These are phyloP conservation scores for Oryza coarctata DNA, from an alignment of 176 grass and related monocot genomes.

Conservation along the genomic window DNA sequence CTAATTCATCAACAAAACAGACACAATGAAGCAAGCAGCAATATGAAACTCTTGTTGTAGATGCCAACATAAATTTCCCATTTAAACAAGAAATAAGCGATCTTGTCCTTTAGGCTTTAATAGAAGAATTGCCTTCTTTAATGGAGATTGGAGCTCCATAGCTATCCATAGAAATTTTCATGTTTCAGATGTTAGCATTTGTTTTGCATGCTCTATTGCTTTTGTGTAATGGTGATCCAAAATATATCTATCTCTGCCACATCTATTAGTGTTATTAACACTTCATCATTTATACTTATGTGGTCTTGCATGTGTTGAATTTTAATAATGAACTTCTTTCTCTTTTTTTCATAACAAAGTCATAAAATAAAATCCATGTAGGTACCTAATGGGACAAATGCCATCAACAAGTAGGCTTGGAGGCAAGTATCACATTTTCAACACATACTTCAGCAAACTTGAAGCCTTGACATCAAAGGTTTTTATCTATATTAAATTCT, in stretches of 20 bases:
- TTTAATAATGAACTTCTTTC: background rate
- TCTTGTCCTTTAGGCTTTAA: background rate
- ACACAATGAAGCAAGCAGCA: background rate
- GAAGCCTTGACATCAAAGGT: slow-evolving; percentile 62
- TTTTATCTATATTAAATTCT: slow-evolving; percentile 35
- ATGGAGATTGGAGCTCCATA: background rate
- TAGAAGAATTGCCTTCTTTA: background rate
- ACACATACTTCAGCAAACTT: slow-evolving; percentile 85
- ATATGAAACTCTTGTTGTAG: background rate
- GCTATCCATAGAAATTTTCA: background rate
- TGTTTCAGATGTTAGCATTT: background rate
- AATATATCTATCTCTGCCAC: background rate
- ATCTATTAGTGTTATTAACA: background rate
- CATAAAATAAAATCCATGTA: slow-evolving; percentile 49
- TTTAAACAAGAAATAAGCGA: background rate
- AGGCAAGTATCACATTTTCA: slow-evolving; percentile 71
- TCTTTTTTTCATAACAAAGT: slow-evolving; percentile 2
- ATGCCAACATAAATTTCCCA: background rate
- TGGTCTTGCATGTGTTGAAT: background rate
- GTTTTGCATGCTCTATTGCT: background rate
- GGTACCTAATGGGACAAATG: slow-evolving; percentile 57
- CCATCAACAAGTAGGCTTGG: slow-evolving; percentile 45
- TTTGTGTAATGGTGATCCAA: background rate
- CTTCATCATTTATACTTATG: slow-evolving; percentile 25
- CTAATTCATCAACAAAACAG: background rate